phyloP scores from a whole-genome alignment of 2,329 filamentous ascomycete species.

The Colletotrichum cordylinicola region DNA sequence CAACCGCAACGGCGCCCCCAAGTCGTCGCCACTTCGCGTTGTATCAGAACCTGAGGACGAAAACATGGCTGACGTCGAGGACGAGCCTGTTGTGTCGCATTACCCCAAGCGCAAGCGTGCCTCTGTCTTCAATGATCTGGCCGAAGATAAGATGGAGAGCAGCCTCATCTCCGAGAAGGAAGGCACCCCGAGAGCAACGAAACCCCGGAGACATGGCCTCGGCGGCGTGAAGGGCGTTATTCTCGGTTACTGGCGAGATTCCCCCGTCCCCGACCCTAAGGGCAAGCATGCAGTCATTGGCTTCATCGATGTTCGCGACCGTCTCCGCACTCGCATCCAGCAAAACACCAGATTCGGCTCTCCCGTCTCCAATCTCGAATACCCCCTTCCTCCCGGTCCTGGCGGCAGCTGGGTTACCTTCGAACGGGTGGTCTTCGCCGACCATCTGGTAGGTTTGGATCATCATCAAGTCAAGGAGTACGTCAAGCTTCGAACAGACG shows the following conservation, averaged over 20 bases:
- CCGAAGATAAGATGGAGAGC: constrained; percentile 52
- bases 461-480: constrained; percentile 68
- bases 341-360: constrained; percentile 53
- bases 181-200: constrained; percentile 14
- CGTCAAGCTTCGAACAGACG: constrained; percentile 57
- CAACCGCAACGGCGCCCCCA: constrained; percentile 42
- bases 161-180: constrained; percentile 34
- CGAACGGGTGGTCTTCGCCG: constrained; percentile 63
- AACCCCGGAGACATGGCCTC: constrained; percentile 22
- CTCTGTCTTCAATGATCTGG: constrained; percentile 50
- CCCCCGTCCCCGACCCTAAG: constrained; percentile 49
- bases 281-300: constrained; percentile 66
- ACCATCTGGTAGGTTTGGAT: constrained; percentile 60
- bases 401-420: constrained; percentile 71
- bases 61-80: constrained; percentile 47
- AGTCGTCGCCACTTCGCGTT: constrained; percentile 38
- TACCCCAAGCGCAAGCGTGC: constrained; percentile 62
- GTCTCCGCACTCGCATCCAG: constrained; percentile 65
- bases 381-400: constrained; percentile 60
- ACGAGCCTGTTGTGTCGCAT: constrained; percentile 43
- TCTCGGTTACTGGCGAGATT: constrained; percentile 68
- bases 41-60: constrained; percentile 48
- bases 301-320: constrained; percentile 66
- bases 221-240: constrained; percentile 50
- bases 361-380: constrained; percentile 38